phyloP scores from a whole-genome alignment of 2,329 filamentous ascomycete genomes.

The Penicillium sp. region DNA sequence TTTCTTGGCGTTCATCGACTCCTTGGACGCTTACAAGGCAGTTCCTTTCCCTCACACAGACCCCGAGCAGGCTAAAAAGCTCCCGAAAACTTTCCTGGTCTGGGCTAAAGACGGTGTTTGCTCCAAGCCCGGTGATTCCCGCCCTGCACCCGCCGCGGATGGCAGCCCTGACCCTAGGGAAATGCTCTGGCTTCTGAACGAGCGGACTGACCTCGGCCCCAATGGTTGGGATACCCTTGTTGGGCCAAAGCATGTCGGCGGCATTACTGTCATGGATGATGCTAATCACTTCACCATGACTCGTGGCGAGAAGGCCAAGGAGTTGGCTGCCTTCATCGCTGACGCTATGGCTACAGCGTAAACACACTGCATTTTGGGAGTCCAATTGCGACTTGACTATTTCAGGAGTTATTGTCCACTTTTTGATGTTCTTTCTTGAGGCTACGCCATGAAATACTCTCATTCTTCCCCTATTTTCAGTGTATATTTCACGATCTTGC shows the following conservation, averaged over 20 bases:
- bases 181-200: slow-evolving; percentile 52
- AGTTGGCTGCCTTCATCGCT: slow-evolving; percentile 32
- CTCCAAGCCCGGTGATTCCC: slow-evolving; percentile 41
- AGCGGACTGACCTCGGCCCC: slow-evolving; percentile 48
- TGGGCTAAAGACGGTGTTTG: slow-evolving; percentile 53
- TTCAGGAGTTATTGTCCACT: background rate
- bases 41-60: slow-evolving; percentile 33
- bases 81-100: slow-evolving; percentile 47
- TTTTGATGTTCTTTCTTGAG: background rate
- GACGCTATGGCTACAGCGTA: slow-evolving; percentile 24
- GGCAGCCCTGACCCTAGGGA: slow-evolving; percentile 45
- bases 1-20: slow-evolving; percentile 52
- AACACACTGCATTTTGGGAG: slow-evolving; percentile 6
- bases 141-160: slow-evolving; percentile 41
- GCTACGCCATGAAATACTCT: background rate
- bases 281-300: slow-evolving; percentile 41
- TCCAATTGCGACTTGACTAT: background rate
- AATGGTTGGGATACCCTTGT: slow-evolving; percentile 51
- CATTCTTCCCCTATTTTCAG: background rate
- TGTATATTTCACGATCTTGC: slow-evolving; percentile 9
- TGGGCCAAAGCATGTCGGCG: slow-evolving; percentile 36
- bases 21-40: slow-evolving; percentile 47
- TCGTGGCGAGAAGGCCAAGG: slow-evolving; percentile 31
- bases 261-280: slow-evolving; percentile 34
- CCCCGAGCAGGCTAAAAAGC: slow-evolving; percentile 30